Evolutionary conservation across 1,284 basidiomycete species (phyloP).

Genomic region (Puccinia triticina): DNA sequence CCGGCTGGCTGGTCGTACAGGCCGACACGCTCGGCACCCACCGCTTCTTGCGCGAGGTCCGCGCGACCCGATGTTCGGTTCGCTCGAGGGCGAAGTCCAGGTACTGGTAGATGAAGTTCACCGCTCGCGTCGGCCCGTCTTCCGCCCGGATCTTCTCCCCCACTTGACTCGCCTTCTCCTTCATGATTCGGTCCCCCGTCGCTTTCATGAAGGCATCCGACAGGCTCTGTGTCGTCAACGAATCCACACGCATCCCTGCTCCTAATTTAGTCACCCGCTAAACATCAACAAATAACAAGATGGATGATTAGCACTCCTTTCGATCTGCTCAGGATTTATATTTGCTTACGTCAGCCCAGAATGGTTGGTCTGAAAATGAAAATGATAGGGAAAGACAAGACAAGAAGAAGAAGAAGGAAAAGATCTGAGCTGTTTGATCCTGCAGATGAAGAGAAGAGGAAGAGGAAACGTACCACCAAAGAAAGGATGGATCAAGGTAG

Average conservation of each 20-base stretch:
- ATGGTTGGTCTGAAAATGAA: constrained; percentile 54
- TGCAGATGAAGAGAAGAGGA: not conserved
- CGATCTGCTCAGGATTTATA: not conserved
- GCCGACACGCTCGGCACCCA: not conserved
- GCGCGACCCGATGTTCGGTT: constrained; percentile 41
- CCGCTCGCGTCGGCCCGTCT: constrained; percentile 55
- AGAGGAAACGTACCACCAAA: constrained; percentile 54
- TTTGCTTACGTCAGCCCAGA: constrained; percentile 56
- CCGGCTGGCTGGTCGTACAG: not conserved
- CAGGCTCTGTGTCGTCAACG: constrained; percentile 76
- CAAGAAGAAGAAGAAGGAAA: not conserved
- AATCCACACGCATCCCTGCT: constrained; percentile 74
- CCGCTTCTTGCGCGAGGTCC: constrained; percentile 18
- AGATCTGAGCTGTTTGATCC: not conserved
- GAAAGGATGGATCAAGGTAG: constrained; percentile 58
- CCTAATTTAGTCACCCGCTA: constrained; percentile 69
- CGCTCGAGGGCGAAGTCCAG: constrained; percentile 44
- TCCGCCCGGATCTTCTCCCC: constrained; percentile 57
- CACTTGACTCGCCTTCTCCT: constrained; percentile 57
- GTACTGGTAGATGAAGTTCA: constrained; percentile 54
- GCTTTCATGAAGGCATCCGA: constrained; percentile 76
- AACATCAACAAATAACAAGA: not conserved
- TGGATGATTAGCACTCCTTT: not conserved
- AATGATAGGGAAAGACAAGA: no score
- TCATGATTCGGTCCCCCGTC: constrained; percentile 70